Percentiles rank a stretch among this genome's conserved stretches.
Conservation (phyloP, 306 rosid genomes). For the Glycyrrhiza uralensis region DNA sequence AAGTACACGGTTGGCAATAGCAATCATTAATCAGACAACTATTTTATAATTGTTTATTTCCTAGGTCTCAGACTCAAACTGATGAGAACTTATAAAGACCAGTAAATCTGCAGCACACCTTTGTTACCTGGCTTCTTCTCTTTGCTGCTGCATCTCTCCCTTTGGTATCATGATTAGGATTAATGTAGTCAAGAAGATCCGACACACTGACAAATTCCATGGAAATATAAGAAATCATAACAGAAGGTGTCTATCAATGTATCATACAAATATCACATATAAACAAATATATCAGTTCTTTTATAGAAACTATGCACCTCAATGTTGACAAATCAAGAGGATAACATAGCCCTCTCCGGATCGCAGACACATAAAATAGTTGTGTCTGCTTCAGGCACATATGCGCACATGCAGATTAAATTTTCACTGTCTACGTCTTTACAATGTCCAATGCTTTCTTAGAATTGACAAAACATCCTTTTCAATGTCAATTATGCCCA, state of each 20-base stretch:
- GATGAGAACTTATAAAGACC: conserved; percentile 5
- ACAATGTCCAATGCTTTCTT: conserved; percentile 3
- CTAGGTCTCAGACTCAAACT: conserved; percentile 10
- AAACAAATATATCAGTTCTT: neutral
- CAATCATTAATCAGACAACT: neutral
- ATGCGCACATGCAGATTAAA: neutral
- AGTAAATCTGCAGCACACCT: conserved; percentile 40
- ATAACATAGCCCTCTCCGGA: neutral
- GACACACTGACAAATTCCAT: conserved; percentile 70
- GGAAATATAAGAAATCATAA: conserved; percentile 10
- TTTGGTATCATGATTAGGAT: conserved; percentile 70
- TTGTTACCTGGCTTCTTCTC: conserved; percentile 70
- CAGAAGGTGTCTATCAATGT: neutral
- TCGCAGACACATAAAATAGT: neutral
- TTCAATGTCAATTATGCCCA: neutral
- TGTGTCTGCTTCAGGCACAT: neutral
- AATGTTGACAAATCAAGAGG: conserved; percentile 11
- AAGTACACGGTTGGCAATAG: neutral
- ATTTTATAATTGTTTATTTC: neutral
- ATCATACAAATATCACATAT: neutral
- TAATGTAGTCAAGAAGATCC: conserved; percentile 95
- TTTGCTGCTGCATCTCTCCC: conserved; percentile 68
- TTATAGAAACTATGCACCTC: neutral
- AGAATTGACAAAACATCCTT: conserved; percentile 4
- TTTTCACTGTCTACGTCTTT: neutral